A percentile compares a stretch with the other conserved stretches of the same genome.
phyloP scores from a whole-genome alignment of 148 eudicot genomes.

The Chenopodium quinoa region DNA sequence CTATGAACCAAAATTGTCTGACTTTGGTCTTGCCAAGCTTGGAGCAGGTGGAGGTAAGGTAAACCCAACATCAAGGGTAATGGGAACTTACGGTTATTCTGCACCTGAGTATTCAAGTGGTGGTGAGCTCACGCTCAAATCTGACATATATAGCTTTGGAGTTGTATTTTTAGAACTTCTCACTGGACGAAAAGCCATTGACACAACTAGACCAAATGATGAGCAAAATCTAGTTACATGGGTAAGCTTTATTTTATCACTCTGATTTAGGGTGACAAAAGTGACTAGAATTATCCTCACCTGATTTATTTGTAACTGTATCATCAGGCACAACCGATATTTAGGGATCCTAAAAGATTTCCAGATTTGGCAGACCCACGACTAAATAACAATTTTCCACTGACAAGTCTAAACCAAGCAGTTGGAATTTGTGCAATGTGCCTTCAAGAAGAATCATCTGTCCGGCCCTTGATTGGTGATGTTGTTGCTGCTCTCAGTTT shows the following conservation, averaged over 20 bases:
- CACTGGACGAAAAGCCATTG: conserved; percentile 54
- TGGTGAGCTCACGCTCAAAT: conserved; percentile 54
- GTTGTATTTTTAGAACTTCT: conserved; percentile 62
- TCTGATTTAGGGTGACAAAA: neutral
- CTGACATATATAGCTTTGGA: conserved; percentile 67
- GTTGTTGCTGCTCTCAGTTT: conserved; percentile 62
- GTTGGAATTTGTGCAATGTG: conserved; percentile 88
- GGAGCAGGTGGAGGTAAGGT: conserved; percentile 44
- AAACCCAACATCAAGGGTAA: conserved; percentile 45
- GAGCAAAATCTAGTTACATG: conserved; percentile 68
- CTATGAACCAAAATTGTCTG: conserved; percentile 53
- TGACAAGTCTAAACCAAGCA: conserved; percentile 71
- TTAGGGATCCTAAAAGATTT: conserved; percentile 65
- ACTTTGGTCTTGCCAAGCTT: conserved; percentile 55
- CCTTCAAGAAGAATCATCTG: conserved; percentile 68
- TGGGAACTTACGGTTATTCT: conserved; percentile 66
- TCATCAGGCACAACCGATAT: conserved; percentile 73
- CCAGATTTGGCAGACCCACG: conserved; percentile 76
- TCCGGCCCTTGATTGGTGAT: conserved; percentile 70
- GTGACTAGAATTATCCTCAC: neutral
- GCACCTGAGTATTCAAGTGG: conserved; percentile 60
- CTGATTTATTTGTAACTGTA: conserved; percentile 6
- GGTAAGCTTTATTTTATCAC: conserved; percentile 32
- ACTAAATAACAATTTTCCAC: conserved; percentile 43
- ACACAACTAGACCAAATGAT: conserved; percentile 47